Evolutionary conservation across 345 rosid species (phyloP).

Genomic region (Anacardium occidentale): DNA sequence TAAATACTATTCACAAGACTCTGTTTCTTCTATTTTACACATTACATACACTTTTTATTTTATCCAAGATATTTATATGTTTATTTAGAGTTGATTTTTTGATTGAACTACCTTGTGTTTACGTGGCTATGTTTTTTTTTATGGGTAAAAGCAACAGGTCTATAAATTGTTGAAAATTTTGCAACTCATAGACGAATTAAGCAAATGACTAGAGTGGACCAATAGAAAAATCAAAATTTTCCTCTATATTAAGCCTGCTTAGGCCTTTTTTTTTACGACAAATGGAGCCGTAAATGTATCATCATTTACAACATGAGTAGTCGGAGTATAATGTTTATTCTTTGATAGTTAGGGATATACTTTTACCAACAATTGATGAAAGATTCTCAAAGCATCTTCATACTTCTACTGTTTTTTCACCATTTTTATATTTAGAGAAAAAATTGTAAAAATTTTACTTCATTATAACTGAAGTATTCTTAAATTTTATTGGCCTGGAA

Average conservation of each 20-base stretch:
- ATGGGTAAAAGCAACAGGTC: too few relatives aligned
- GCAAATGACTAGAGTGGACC: background rate
- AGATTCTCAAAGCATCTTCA: background rate
- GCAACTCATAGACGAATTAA: background rate
- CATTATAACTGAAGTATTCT: background rate
- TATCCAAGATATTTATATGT: background rate
- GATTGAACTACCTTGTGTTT: background rate
- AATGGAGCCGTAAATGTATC: background rate
- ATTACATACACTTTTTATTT: background rate
- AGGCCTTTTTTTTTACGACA: background rate
- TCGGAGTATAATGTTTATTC: background rate
- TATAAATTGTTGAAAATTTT: background rate
- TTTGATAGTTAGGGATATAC: background rate
- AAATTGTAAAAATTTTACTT: background rate
- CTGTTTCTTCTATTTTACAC: too few relatives aligned
- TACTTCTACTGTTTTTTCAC: background rate
- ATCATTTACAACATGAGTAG: too few relatives aligned
- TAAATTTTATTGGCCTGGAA: background rate
- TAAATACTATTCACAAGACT: background rate
- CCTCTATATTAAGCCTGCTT: background rate
- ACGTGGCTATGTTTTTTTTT: background rate
- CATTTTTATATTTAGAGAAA: background rate
- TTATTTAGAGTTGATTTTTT: background rate
- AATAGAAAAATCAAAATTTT: background rate
- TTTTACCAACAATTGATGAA: background rate